Evolutionary conservation across 2,329 filamentous ascomycete species (phyloP).

Genomic region (Colletotrichum lupini): DNA sequence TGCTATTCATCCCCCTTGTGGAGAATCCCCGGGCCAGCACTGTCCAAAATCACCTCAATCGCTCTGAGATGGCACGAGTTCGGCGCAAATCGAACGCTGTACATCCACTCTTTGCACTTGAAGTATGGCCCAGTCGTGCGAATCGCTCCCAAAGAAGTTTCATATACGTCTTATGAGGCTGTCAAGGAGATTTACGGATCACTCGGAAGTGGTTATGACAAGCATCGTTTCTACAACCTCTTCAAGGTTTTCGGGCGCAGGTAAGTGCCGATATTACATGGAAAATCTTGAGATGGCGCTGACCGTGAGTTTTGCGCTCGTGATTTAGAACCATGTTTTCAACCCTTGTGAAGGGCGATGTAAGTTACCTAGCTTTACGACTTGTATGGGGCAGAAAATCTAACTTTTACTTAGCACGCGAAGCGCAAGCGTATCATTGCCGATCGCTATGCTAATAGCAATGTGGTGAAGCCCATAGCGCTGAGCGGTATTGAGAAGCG

Average conservation of each 20-base stretch:
- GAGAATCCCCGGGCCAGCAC: constrained; percentile 58
- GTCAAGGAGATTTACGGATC: constrained; percentile 73
- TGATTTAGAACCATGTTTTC: constrained; percentile 67
- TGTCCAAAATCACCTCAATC: constrained; percentile 61
- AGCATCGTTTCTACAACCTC: constrained; percentile 72
- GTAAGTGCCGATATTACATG: constrained; percentile 44
- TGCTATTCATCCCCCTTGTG: constrained; percentile 50
- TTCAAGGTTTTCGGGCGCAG: constrained; percentile 68
- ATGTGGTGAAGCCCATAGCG: constrained; percentile 66
- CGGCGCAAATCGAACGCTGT: constrained; percentile 61
- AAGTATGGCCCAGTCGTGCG: constrained; percentile 69
- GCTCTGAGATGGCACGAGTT: constrained; percentile 68
- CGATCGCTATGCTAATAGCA: constrained; percentile 76
- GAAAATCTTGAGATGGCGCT: neutral
- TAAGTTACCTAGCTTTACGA: constrained; percentile 42
- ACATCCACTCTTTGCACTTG: constrained; percentile 67
- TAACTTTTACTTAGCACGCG: constrained; percentile 61
- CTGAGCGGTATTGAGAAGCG: constrained; percentile 68
- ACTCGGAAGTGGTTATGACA: constrained; percentile 72
- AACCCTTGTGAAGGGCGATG: constrained; percentile 63
- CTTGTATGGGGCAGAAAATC: neutral
- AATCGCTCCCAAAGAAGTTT: constrained; percentile 67
- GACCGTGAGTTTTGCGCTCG: neutral
- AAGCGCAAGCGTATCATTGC: constrained; percentile 72
- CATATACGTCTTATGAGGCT: constrained; percentile 66